Base-by-base conservation (phyloP, 805 yeast genomes). In the Alloascoidea hylecoeti region DNA sequence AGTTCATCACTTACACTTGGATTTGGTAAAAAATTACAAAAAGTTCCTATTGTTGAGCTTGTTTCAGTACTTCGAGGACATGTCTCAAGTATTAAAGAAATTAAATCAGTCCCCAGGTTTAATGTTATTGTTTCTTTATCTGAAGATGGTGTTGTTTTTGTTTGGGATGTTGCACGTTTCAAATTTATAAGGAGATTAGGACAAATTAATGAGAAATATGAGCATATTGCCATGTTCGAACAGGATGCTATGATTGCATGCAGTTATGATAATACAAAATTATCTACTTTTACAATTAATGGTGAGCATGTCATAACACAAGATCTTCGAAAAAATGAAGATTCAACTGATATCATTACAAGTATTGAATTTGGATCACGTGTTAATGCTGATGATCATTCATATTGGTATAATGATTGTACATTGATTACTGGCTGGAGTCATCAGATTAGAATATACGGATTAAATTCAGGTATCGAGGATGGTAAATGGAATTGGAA, bases 101-200 rank as follows among this genome's bases (percentile, higher is more conserved):
- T 84, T 17, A 56, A 59, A 30, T 61, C 64, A 19, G 68, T 77
- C 17, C 57, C 64, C 4, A 68, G 72, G 33, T 78, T 64, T 49
- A 74, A 77, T 38, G 51, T 68, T 2, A 59, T 78, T 5, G 42
- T 78, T 9, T 69, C 78, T 42, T 52, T 72, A 16, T 85, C 79
- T 49, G 46, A 39, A 0, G 57, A 51, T 5, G 89, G 94, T 1
- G 52, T 52, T 2, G 70, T 75, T 2, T 64, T 65, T 15, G 44
- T 75, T 3, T 83, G 94, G 89, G 84, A 83, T 47, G 45, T 74
- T 32, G 64, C 74, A 2, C 51, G 75, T 18, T 62, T 61, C 38
- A 65, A 65, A 38, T 63, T 67, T 34, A 66, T 80, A 2, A 55
- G 82, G 40, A 49, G 51, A 35, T 44, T 51, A 12, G 12, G 14